These are phyloP conservation scores for Spizellomyces sp. DNA, from an alignment of 192 early-diverging fungal genomes.

Conservation along the genomic window DNA sequence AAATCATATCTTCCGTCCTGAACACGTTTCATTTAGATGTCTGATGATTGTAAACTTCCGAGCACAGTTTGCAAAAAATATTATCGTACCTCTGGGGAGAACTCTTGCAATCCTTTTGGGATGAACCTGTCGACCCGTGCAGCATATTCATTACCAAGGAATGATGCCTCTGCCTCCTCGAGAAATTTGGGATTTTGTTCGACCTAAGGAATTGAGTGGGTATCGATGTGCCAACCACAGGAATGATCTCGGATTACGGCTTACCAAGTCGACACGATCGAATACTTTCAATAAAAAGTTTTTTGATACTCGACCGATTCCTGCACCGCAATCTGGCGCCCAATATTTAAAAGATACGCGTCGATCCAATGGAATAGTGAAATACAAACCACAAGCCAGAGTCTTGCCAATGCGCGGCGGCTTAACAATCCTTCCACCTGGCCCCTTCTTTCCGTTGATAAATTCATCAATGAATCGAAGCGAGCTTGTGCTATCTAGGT, in stretches of 20 bases:
- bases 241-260: not conserved
- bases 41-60: not conserved
- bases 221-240: not conserved
- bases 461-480: slow-evolving; percentile 70
- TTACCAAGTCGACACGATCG: slow-evolving; percentile 80
- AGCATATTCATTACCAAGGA: slow-evolving; percentile 60
- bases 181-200: slow-evolving; percentile 83
- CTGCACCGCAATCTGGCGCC: slow-evolving; percentile 82
- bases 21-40: not conserved
- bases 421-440: not conserved
- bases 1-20: slow-evolving; percentile 73
- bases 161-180: slow-evolving; percentile 64
- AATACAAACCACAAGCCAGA: slow-evolving; percentile 39
- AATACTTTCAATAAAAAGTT: slow-evolving; percentile 79
- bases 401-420: slow-evolving; percentile 20
- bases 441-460: slow-evolving; percentile 35
- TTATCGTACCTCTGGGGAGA: slow-evolving; percentile 53
- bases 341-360: not conserved
- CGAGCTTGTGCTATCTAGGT: slow-evolving; percentile 72
- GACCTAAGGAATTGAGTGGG: slow-evolving; percentile 28
- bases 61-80: too few relatives aligned
- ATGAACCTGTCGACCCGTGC: slow-evolving; percentile 66
- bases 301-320: slow-evolving; percentile 93
- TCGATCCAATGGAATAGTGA: not conserved
- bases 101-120: slow-evolving; percentile 81